Evolutionary conservation across 345 rosid species (phyloP).

Genomic region (Turritis glabra): DNA sequence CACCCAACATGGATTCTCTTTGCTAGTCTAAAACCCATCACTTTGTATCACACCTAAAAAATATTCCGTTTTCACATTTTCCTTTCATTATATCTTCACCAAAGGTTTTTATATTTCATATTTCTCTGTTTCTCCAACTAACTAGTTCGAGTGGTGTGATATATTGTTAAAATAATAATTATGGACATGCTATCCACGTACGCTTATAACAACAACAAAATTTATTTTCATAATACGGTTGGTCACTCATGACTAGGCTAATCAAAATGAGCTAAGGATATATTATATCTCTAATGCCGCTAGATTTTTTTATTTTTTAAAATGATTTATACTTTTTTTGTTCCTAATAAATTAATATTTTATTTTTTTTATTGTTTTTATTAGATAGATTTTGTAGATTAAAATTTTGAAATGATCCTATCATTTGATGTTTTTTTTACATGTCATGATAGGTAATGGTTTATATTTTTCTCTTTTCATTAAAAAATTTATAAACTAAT

Average conservation of each 20-base stretch:
- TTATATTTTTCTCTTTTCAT: too few relatives aligned
- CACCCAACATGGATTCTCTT: slow-evolving; percentile 45
- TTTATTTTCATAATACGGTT: slow-evolving; percentile 5
- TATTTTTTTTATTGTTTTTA: too few relatives aligned
- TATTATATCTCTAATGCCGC: neutral
- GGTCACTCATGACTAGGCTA: slow-evolving; percentile 28
- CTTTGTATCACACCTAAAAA: slow-evolving; percentile 35
- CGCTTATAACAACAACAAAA: slow-evolving; percentile 1
- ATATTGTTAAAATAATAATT: neutral
- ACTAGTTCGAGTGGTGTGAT: neutral
- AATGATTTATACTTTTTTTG: too few relatives aligned
- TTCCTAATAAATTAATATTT: too few relatives aligned
- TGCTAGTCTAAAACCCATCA: slow-evolving; percentile 43
- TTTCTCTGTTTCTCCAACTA: slow-evolving; percentile 4
- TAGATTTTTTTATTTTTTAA: neutral
- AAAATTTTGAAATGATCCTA: too few relatives aligned
- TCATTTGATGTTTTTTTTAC: too few relatives aligned
- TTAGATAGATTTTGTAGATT: too few relatives aligned
- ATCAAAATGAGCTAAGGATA: slow-evolving; percentile 26
- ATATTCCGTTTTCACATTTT: slow-evolving; percentile 25
- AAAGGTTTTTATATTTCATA: neutral
- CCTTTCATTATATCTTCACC: slow-evolving; percentile 12
- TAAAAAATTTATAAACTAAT: too few relatives aligned
- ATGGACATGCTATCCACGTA: slow-evolving; percentile 3
- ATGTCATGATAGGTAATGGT: too few relatives aligned